Percentiles rank a stretch among this genome's conserved stretches.
These are phyloP conservation scores for Zoysia matrella DNA, from an alignment of 202 grass and related monocot species.

Conservation along the genomic window DNA sequence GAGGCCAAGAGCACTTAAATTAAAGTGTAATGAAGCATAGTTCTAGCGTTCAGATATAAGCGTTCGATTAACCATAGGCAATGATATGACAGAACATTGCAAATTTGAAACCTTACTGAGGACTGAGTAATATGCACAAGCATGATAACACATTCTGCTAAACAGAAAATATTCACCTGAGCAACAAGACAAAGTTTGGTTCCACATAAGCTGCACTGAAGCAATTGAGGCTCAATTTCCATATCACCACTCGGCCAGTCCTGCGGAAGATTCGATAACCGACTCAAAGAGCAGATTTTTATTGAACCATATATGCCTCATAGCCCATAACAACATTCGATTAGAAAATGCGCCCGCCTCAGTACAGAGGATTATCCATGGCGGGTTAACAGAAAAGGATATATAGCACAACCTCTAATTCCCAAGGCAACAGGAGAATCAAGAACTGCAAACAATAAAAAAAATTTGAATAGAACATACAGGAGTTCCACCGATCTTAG, in stretches of 20 bases:
- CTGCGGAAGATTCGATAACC: slow-evolving; percentile 38
- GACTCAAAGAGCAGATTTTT: background rate
- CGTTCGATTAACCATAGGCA: background rate
- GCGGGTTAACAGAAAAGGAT: background rate
- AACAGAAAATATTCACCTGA: slow-evolving; percentile 58
- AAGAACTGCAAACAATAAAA: background rate
- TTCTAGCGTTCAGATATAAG: background rate
- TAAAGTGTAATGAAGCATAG: background rate
- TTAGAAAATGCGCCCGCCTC: background rate
- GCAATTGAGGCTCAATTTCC: slow-evolving; percentile 41
- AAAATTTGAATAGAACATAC: slow-evolving; percentile 28
- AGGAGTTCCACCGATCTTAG: slow-evolving; percentile 83
- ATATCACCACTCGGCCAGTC: slow-evolving; percentile 71
- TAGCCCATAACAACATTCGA: background rate
- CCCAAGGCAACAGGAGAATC: background rate
- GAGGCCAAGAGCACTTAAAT: slow-evolving; percentile 3
- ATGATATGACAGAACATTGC: background rate
- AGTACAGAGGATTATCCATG: background rate
- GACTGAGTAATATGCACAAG: background rate
- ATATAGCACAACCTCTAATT: background rate
- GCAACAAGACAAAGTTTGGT: slow-evolving; percentile 70
- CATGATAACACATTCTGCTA: slow-evolving; percentile 8
- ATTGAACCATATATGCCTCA: background rate
- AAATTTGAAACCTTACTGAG: background rate
- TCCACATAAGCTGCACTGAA: slow-evolving; percentile 71